Conservation (phyloP, 192 early-diverging fungal genomes). For the Geranomyces michiganensis region DNA sequence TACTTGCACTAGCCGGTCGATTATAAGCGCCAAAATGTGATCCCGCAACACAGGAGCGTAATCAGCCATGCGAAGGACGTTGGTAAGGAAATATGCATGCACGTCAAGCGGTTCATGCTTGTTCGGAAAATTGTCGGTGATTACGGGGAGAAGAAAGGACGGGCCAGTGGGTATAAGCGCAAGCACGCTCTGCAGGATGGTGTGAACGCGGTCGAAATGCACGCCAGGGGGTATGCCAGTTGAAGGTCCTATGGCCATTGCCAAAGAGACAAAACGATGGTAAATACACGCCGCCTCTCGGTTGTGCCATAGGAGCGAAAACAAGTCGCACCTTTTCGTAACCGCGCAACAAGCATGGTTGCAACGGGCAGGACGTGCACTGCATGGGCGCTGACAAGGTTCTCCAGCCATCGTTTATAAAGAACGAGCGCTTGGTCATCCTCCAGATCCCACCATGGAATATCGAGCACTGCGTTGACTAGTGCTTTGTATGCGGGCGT, state of each 20-base stretch:
- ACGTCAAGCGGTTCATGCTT: constrained; percentile 60
- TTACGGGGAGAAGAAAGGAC: constrained; percentile 60
- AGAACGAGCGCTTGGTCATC: constrained; percentile 51
- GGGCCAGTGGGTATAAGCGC: constrained; percentile 71
- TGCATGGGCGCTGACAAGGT: constrained; percentile 76
- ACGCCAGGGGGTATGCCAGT: constrained; percentile 1
- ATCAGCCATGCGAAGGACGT: constrained; percentile 70
- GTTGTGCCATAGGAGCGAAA: too few species aligned
- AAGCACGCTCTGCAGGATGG: constrained; percentile 63
- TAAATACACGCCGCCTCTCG: neutral
- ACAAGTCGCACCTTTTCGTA: constrained; percentile 49
- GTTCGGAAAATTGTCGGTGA: constrained; percentile 75
- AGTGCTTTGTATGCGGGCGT: constrained; percentile 33
- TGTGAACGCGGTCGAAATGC: constrained; percentile 64
- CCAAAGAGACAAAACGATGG: neutral
- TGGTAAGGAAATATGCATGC: constrained; percentile 73
- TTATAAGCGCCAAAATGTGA: constrained; percentile 71
- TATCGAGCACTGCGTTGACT: constrained; percentile 61
- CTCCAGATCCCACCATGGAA: constrained; percentile 62
- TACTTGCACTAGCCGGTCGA: constrained; percentile 86
- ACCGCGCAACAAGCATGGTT: constrained; percentile 56
- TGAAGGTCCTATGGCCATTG: neutral
- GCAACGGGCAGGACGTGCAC: constrained; percentile 65
- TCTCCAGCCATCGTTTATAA: constrained; percentile 69
- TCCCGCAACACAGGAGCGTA: constrained; percentile 75